phyloP scores from a whole-genome alignment of 306 rosid genomes.

The Hippophae tibetana region DNA sequence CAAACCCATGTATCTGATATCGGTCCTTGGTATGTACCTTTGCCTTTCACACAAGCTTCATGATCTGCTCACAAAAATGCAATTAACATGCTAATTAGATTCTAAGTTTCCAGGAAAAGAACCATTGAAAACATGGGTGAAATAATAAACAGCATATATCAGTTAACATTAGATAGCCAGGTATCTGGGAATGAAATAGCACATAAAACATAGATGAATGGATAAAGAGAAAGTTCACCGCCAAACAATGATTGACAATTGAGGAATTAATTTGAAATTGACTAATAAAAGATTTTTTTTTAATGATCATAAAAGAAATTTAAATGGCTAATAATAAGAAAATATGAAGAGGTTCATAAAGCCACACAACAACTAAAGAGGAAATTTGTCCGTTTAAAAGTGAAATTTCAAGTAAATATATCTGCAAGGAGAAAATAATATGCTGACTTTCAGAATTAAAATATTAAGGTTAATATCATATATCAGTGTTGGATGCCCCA shows the following conservation, averaged over 20 bases:
- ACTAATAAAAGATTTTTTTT: not conserved
- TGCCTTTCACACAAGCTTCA: constrained; percentile 45
- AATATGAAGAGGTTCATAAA: not conserved
- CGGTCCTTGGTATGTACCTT: constrained; percentile 31
- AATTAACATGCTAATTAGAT: constrained; percentile 22
- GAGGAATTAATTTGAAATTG: not conserved
- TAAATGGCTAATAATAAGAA: not conserved
- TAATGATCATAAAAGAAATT: not conserved
- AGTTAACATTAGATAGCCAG: not conserved
- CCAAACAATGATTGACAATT: no score
- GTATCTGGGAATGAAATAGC: no score
- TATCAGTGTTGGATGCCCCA: not conserved
- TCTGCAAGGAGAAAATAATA: no score
- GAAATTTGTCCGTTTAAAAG: not conserved
- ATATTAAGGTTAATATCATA: not conserved
- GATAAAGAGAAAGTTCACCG: no score
- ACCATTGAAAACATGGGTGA: constrained; percentile 6
- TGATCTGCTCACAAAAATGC: constrained; percentile 57
- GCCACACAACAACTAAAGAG: not conserved
- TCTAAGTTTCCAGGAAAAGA: constrained; percentile 3
- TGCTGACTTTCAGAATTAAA: not conserved
- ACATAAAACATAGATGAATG: no score
- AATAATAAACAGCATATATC: not conserved
- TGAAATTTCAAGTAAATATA: not conserved
- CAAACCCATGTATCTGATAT: constrained; percentile 63